These are phyloP conservation scores for Aspergillus pseudoterreus DNA, from an alignment of 2,329 filamentous ascomycete genomes.

Conservation along the genomic window DNA sequence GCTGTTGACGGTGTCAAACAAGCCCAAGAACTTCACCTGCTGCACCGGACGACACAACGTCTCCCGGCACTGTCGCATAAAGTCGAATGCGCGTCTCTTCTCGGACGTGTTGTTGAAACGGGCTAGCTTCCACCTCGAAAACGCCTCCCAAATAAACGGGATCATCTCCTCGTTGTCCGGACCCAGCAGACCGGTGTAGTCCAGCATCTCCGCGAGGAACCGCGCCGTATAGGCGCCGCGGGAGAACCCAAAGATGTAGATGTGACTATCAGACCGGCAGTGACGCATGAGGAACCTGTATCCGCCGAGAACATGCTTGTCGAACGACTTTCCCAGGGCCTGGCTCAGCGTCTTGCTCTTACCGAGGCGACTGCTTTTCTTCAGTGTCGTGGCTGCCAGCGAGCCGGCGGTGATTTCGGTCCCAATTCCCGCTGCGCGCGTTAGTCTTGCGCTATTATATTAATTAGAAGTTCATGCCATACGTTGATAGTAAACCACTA, in stretches of 20 bases:
- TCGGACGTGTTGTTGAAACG: slow-evolving; percentile 4
- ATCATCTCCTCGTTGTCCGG: slow-evolving; percentile 83
- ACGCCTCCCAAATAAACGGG: slow-evolving; percentile 68
- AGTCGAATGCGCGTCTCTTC: slow-evolving; percentile 56
- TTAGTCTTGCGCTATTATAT: too few relatives aligned
- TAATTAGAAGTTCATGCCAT: too few relatives aligned
- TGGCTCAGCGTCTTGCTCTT: slow-evolving; percentile 51
- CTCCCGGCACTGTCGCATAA: slow-evolving; percentile 73
- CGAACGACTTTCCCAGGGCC: slow-evolving; percentile 63
- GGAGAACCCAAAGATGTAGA: slow-evolving; percentile 32
- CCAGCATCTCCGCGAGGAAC: slow-evolving; percentile 52
- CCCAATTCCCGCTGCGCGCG: slow-evolving; percentile 31
- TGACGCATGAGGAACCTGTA: slow-evolving; percentile 56
- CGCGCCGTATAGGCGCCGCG: slow-evolving; percentile 53
- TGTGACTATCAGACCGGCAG: slow-evolving; percentile 48
- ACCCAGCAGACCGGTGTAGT: slow-evolving; percentile 57
- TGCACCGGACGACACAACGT: slow-evolving; percentile 72
- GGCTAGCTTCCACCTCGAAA: slow-evolving; percentile 37
- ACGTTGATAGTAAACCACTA: slow-evolving; percentile 21
- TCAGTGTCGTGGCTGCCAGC: slow-evolving; percentile 21
- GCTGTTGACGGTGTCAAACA: slow-evolving; percentile 41
- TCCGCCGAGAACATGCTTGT: slow-evolving; percentile 50
- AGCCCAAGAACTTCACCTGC: slow-evolving; percentile 67
- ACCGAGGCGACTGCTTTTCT: slow-evolving; percentile 47
- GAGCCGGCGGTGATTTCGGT: slow-evolving; percentile 37